Evolutionary conservation across 2,329 filamentous ascomycete species (phyloP), one percentile per base, ranked within the genome.

Genomic region (Sarocladium strictum): DNA sequence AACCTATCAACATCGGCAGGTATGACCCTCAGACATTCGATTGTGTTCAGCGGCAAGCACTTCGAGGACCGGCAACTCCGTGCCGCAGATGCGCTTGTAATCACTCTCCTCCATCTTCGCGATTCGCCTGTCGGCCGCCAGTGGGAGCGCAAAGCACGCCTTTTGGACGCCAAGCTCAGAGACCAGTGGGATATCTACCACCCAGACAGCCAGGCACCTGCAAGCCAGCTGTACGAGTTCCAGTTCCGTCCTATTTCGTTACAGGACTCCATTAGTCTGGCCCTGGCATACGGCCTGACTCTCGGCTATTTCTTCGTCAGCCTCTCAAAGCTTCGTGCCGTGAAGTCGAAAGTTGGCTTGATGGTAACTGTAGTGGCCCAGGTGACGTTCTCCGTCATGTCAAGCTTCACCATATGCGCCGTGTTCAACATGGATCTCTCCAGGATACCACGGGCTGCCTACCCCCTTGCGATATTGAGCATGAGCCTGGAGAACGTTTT

Each of bases 401-500:
- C 87, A 3, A 91, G 87, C 67, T 89, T 93, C 63, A 90, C 88
- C 0, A 76, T 93, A 35, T 92, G 89, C 64, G 87, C 87, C 32
- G 77, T 90, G 45, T 78, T 90, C 58, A 85, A 86, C 58, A 81
- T 92, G 62, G 86, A 92, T 62, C 72, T 93, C 15, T 88, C 86
- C 10, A 83, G 82, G 59, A 86, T 93, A 51, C 89, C 89, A 2
- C 78, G 84, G 57, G 85, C 85, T 53, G 83, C 83, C 33, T 93
- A 91, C 64, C 89, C 89, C 0, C 78, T 90, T 10, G 86, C 90
- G n/a, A 81, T 92, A 9, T 76, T 91, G 37, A 80, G 85, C 37
- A 85, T 90, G 71, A 90, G 89, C 51, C 72, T 92, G 29, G 88
- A 91, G 62, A 91, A 92, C 61, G 87, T 89, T 58, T 87, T 91